Evolutionary conservation across 495 filamentous ascomycete genomes (phyloP), one percentile per base, ranked within the genome.

Genomic region (Chaetomidium leptoderma): DNA sequence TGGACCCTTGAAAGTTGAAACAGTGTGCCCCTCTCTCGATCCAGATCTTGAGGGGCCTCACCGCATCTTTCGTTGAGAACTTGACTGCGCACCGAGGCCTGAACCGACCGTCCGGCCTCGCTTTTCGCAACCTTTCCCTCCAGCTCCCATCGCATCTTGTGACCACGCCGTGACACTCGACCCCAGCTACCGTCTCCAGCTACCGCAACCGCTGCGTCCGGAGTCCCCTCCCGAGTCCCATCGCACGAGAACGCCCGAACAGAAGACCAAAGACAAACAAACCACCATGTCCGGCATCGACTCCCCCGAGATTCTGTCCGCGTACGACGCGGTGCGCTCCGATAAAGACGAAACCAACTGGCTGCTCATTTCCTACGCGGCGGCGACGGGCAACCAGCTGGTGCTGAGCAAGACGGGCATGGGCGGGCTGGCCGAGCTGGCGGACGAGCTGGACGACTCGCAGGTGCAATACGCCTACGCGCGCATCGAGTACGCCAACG

Each of bases 381-480:
- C 68, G 0, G 59, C 75, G 2, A 70, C 70, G 14, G 74, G 76
- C 42, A 74, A 78, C 69, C 70, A 74, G 58, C 70, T 84, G 35
- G 55, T 46, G 13, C 74, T 84, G 4, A 63, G 69, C 47, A 66
- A 63, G 39, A 81, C 78, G 10, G 81, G 81, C 21, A 69, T 53
- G 10, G 80, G 81, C 49, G 80, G 78, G 0, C 67, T 84, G 9
- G 57, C 59, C 10, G 81, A 84, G 70, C 72, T 84, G 17, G 58
- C 65, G 14, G 50, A 42, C 8, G 62, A 70, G 55, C 72, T 84
- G 7, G 76, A 78, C 60, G 72, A 76, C 53, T 55, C 46, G 6
- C 73, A 81, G 60, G 81, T 80, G 30, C 74, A 78, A 54, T 84
- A 82, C 69, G 81, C 70, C n/a, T 84, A 83, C 66, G 76, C 73